phyloP scores from a whole-genome alignment of 108 stramenopile species.

The Halocafeteria seosinensis region DNA sequence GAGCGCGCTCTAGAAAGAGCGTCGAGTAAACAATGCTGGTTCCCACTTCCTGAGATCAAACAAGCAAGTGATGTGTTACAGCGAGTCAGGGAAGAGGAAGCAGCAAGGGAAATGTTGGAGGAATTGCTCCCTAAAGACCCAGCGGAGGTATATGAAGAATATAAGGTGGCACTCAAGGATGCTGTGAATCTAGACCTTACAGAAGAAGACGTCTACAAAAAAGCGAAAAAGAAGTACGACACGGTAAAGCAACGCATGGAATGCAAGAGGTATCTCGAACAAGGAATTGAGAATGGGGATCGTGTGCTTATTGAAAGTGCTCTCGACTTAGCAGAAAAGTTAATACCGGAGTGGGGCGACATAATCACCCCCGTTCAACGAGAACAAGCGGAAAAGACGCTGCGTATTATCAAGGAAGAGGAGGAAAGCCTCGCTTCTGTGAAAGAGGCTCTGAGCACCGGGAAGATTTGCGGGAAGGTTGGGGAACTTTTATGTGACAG shows the following conservation, averaged over 20 bases:
- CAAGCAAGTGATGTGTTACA: not conserved
- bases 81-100: not conserved
- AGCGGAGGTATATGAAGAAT: not conserved
- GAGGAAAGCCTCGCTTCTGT: not conserved
- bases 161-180: not conserved
- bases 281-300: not conserved
- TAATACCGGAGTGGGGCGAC: not conserved
- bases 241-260: not conserved
- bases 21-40: slow-evolving; percentile 1
- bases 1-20: not conserved
- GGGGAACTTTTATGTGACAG: not conserved
- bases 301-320: not conserved
- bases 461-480: not conserved
- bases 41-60: not conserved
- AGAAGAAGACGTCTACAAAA: not conserved
- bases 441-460: not conserved
- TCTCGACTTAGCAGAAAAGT: not conserved
- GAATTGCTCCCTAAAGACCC: not conserved
- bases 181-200: not conserved
- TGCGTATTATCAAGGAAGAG: not conserved
- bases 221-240: not conserved
- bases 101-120: not conserved
- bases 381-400: not conserved
- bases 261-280: not conserved
- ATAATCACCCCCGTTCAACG: not conserved